These are phyloP conservation scores for Cyclotella choctawhatcheeana DNA, from an alignment of 108 stramenopile genomes.

Conservation along the genomic window DNA sequence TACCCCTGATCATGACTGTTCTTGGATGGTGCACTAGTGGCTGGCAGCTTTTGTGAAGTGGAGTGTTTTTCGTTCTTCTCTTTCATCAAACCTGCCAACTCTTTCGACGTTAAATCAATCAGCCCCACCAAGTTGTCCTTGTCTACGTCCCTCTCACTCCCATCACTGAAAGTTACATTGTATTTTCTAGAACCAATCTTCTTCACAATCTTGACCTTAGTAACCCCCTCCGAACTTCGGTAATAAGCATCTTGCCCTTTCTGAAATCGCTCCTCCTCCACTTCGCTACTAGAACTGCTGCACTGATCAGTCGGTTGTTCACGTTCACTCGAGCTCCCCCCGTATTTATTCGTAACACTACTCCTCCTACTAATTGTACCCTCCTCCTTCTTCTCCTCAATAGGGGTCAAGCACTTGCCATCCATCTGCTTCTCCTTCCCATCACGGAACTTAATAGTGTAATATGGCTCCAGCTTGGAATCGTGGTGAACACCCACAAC, in stretches of 20 bases:
- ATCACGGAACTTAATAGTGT: constrained; percentile 49
- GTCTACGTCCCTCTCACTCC: constrained; percentile 23
- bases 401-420: constrained; percentile 40
- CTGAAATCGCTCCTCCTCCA: constrained; percentile 5
- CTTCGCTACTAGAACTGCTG: background rate
- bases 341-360: background rate
- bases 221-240: constrained; percentile 9
- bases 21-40: background rate
- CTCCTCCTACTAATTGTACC: constrained; percentile 1
- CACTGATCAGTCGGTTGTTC: constrained; percentile 11
- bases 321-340: background rate
- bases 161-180: constrained; percentile 24
- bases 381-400: constrained; percentile 16
- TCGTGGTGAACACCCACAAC: constrained; percentile 55
- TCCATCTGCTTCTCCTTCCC: constrained; percentile 63
- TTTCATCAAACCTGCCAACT: constrained; percentile 44
- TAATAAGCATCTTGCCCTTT: constrained; percentile 40
- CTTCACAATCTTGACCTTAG: constrained; percentile 34
- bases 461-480: constrained; percentile 57
- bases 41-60: background rate
- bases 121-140: constrained; percentile 15
- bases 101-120: constrained; percentile 39
- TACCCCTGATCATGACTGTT: constrained; percentile 1
- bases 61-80: constrained; percentile 34
- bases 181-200: constrained; percentile 12